These are phyloP conservation scores for Laburnicola sp. DNA, from an alignment of 2,329 filamentous ascomycete species.

Conservation along the genomic window DNA sequence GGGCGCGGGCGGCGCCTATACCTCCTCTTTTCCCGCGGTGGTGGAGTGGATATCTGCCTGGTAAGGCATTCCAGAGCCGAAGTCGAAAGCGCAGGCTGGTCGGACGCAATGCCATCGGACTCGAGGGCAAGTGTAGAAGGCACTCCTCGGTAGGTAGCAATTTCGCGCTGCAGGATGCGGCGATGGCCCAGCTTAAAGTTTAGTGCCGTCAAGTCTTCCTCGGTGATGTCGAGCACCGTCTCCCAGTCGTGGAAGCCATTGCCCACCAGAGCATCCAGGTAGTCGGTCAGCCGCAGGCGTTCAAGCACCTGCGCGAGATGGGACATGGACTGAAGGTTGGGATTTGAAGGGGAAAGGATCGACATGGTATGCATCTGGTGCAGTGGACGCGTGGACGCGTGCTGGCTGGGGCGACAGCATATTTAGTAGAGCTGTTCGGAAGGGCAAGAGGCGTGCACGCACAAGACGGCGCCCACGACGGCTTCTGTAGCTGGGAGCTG, in stretches of 20 bases:
- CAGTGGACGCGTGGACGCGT: slow-evolving; percentile 1
- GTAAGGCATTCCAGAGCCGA: slow-evolving; percentile 35
- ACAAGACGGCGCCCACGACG: too few species aligned
- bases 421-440: background rate
- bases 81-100: slow-evolving; percentile 31
- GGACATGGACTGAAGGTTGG: slow-evolving; percentile 14
- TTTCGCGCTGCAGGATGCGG: slow-evolving; percentile 45
- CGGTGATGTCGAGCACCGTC: slow-evolving; percentile 46
- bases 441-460: too few species aligned
- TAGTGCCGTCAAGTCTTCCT: slow-evolving; percentile 43
- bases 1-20: slow-evolving; percentile 45
- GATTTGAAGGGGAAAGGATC: slow-evolving; percentile 29
- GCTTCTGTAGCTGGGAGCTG: too few species aligned
- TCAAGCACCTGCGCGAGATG: slow-evolving; percentile 35
- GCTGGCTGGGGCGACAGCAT: background rate
- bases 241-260: slow-evolving; percentile 47
- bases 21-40: slow-evolving; percentile 39
- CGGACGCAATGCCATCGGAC: slow-evolving; percentile 20
- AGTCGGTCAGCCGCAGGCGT: slow-evolving; percentile 36
- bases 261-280: slow-evolving; percentile 31
- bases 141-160: slow-evolving; percentile 42
- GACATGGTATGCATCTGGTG: slow-evolving; percentile 15
- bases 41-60: slow-evolving; percentile 27
- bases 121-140: slow-evolving; percentile 33
- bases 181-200: slow-evolving; percentile 48